These are phyloP conservation scores for Phialemoniopsis sp. DNA, from an alignment of 2,329 filamentous ascomycete species.

Conservation along the genomic window DNA sequence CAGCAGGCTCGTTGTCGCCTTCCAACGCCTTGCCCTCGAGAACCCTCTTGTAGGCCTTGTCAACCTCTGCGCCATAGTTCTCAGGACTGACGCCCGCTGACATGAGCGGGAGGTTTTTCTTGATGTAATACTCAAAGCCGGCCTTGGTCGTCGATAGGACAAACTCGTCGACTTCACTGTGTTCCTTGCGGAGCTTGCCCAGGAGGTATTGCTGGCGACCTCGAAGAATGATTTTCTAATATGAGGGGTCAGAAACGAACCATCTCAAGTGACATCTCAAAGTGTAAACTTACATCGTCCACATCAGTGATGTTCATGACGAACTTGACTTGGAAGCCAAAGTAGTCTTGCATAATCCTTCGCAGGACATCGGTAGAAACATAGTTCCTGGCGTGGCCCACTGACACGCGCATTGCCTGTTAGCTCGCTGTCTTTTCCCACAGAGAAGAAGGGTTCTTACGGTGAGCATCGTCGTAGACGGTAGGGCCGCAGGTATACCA, in stretches of 20 bases:
- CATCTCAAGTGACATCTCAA: constrained; percentile 27
- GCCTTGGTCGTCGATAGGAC: constrained; percentile 9
- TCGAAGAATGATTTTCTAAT: constrained; percentile 37
- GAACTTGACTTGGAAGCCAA: constrained; percentile 77
- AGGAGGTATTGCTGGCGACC: constrained; percentile 18
- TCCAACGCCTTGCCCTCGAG: constrained; percentile 13
- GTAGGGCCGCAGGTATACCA: constrained; percentile 93
- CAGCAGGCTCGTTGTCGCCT: constrained; percentile 11
- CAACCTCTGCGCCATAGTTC: constrained; percentile 6
- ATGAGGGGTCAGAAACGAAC: not conserved
- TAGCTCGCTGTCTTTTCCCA: constrained; percentile 27
- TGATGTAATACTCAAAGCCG: constrained; percentile 15
- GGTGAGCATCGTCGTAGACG: constrained; percentile 75
- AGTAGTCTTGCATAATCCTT: constrained; percentile 78
- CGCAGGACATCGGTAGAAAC: constrained; percentile 86
- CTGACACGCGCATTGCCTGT: constrained; percentile 65
- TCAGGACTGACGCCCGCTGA: constrained; percentile 2
- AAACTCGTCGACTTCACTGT: constrained; percentile 7
- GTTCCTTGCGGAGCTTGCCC: constrained; percentile 13
- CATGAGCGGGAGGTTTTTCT: constrained; percentile 15
- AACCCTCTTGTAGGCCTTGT: constrained; percentile 15
- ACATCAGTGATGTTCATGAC: constrained; percentile 93
- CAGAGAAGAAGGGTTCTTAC: constrained; percentile 24
- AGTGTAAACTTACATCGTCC: constrained; percentile 45
- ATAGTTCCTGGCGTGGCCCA: constrained; percentile 86